These are phyloP conservation scores for Fusarium solani-melongenae DNA, from an alignment of 2,329 filamentous ascomycete species.

Conservation along the genomic window DNA sequence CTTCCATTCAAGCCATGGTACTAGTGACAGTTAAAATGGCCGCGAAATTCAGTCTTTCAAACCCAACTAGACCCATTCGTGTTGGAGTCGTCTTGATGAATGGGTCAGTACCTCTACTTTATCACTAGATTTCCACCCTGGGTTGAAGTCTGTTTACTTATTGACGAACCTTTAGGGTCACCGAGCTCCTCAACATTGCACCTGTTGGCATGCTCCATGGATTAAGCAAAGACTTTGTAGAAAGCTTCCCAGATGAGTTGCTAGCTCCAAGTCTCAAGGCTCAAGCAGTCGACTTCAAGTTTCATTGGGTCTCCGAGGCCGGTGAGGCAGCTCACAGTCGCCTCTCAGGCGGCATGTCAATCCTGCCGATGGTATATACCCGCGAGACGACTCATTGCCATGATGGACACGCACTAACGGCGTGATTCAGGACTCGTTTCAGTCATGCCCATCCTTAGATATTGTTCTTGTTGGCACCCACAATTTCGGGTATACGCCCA, in stretches of 20 bases:
- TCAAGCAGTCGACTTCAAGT: constrained; percentile 43
- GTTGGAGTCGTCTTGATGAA: constrained; percentile 31
- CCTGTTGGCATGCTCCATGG: constrained; percentile 46
- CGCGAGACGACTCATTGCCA: fast-evolving
- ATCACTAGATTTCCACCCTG: too few relatives aligned
- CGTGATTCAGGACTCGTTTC: constrained; percentile 51
- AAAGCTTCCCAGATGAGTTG: constrained; percentile 25
- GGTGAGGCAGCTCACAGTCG: constrained; percentile 12
- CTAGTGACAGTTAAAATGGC: not conserved
- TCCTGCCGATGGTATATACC: constrained; percentile 43
- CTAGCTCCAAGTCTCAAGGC: constrained; percentile 21
- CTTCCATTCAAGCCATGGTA: not conserved
- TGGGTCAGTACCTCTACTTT: not conserved
- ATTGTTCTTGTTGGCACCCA: constrained; percentile 55
- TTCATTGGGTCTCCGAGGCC: constrained; percentile 50
- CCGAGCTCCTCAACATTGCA: constrained; percentile 50
- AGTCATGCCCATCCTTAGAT: constrained; percentile 53
- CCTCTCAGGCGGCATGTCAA: constrained; percentile 43
- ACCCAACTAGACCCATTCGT: constrained; percentile 16
- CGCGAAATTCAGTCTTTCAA: constrained; percentile 2
- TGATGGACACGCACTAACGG: not conserved
- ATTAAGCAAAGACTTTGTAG: constrained; percentile 29
- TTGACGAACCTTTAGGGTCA: constrained; percentile 35
- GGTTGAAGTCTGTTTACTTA: not conserved
- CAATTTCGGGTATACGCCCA: constrained; percentile 42